Percentiles rank a stretch among this genome's conserved stretches.
Evolutionary conservation across 2,329 filamentous ascomycete species (phyloP).

Genomic region (Fusarium virguliforme): DNA sequence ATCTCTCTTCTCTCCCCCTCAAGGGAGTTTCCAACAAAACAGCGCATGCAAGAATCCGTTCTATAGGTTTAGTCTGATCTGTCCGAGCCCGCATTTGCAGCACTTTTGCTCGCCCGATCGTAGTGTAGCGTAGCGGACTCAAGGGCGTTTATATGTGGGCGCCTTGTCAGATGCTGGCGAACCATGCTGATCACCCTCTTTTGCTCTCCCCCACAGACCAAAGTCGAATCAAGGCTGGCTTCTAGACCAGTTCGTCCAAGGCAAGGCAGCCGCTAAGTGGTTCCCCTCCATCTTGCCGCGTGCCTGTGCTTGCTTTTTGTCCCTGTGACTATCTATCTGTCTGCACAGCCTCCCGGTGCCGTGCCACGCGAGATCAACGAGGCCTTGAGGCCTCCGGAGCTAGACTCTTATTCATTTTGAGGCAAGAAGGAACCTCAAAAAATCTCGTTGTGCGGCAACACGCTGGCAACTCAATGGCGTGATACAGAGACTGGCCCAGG

Average conservation of each 20-base stretch:
- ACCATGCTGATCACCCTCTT: neutral
- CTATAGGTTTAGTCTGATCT: neutral
- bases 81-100: neutral
- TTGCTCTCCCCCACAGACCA: neutral
- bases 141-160: neutral
- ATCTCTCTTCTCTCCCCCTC: neutral
- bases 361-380: neutral
- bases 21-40: neutral
- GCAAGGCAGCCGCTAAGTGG: neutral
- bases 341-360: neutral
- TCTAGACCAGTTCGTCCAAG: neutral
- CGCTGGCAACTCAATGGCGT: neutral
- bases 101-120: constrained; percentile 7
- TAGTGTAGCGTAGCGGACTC: neutral
- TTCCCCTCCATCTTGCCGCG: neutral
- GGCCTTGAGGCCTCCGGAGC: neutral
- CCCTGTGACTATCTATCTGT: neutral
- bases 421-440: constrained; percentile 5
- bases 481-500: neutral
- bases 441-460: neutral
- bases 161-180: neutral
- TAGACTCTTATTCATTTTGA: constrained; percentile 4
- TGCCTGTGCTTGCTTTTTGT: constrained; percentile 1
- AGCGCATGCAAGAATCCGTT: neutral
- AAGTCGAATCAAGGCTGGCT: neutral